Base-by-base conservation (phyloP, 352 stramenopile species). In the Phytophthora pinifolia region DNA sequence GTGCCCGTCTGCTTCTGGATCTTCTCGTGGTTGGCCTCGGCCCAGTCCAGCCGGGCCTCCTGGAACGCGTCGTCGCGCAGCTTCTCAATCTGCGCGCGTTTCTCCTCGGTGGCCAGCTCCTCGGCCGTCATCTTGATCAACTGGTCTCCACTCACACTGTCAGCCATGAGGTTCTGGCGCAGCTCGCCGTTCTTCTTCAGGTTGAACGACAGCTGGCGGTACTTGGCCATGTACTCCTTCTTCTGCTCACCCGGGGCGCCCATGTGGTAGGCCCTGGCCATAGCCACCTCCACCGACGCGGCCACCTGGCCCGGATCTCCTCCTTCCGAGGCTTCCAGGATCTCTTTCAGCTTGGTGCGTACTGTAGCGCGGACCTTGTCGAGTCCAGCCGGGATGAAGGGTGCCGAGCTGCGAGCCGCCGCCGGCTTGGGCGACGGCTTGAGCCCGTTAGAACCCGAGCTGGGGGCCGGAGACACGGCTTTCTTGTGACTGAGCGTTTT, bases 1-100 rank as follows among this genome's bases (percentile, higher is more conserved):
- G 66, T 71, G 29, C 88, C 88, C 31, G 80, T 94, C 67, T 94
- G 82, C 57, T 96, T 93, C 65, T 97, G 92, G 65, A 97, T 96
- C 57, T 90, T 94, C 41, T 96, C 88, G 29, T 93, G 74, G 69
- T 97, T 97, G 37, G 87, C 88, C 42, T 96, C 83, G 2, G 80
- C 83, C 88, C 88, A 97, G 62, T 97, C 89, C 22, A 96, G 60
- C 1, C 87, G 83, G 39, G 84, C 83, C 53, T 88, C 71, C 55
- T 96, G 71, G 62, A 94, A 92, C 50, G 84, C 84, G 43, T 92
- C 80, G 63, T 90, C 86, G 9, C 74, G 73, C 48, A 93, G 65
- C 67, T 91, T 89, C 50, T 91, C 59, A 46, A 94, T 91, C 62
- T 94, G 77, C 36, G 87, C 74, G 31, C 81, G 80, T 58, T 94